phyloP scores from a whole-genome alignment of 176 grass and related monocot species.

The Triticum dicoccoides region DNA sequence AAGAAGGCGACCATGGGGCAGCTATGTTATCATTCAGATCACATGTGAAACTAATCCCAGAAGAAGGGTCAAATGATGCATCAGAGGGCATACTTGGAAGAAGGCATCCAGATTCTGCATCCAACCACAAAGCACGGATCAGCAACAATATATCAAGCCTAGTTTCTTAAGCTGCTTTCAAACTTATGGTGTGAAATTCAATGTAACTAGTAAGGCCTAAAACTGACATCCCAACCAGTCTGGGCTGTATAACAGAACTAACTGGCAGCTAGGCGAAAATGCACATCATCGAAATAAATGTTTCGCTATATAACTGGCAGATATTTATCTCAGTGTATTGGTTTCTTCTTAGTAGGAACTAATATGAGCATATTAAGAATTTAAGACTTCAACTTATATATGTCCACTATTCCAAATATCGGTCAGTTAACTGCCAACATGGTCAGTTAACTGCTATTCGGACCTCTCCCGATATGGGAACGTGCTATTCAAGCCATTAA shows the following conservation, averaged over 20 bases:
- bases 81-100: conserved; percentile 96
- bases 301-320: not conserved
- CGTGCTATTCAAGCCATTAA: too few species aligned
- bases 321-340: not conserved
- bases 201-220: conserved; percentile 1
- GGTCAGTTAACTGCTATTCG: too few species aligned
- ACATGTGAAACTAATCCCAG: conserved; percentile 95
- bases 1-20: conserved; percentile 85
- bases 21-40: conserved; percentile 99
- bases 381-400: not conserved
- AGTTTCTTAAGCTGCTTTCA: not conserved
- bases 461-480: too few species aligned
- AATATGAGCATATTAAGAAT: not conserved
- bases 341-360: conserved; percentile 5
- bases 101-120: conserved; percentile 91
- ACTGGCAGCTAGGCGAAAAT: conserved; percentile 5
- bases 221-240: not conserved
- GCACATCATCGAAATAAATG: not conserved
- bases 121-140: conserved; percentile 16
- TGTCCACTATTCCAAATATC: too few species aligned
- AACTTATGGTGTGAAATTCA: not conserved
- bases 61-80: conserved; percentile 69
- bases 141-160: conserved; percentile 17
- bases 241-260: conserved; percentile 1
- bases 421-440: too few species aligned